Evolutionary conservation across 495 filamentous ascomycete species (phyloP).

Genomic region (Penicillium angulare): DNA sequence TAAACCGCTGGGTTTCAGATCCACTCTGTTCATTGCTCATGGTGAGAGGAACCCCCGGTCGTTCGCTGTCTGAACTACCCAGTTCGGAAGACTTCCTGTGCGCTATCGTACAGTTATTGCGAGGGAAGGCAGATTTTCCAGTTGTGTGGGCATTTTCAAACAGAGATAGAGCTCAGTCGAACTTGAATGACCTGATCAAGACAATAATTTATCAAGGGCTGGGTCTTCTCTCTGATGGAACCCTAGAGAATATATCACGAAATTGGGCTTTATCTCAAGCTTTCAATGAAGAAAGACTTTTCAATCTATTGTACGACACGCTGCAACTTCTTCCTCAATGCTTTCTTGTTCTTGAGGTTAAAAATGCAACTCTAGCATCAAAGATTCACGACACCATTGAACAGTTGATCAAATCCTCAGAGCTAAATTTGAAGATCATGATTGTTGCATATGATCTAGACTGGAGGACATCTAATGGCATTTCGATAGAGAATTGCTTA

Average conservation of each 20-base stretch:
- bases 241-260: background rate
- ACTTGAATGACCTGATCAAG: too few relatives aligned
- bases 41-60: background rate
- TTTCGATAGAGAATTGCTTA: background rate
- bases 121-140: background rate
- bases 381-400: background rate
- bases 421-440: background rate
- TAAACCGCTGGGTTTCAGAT: background rate
- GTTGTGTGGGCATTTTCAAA: background rate
- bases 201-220: too few relatives aligned
- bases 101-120: background rate
- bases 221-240: too few relatives aligned
- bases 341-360: constrained; percentile 1
- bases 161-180: too few relatives aligned
- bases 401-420: background rate
- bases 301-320: background rate
- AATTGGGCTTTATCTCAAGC: background rate
- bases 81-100: background rate
- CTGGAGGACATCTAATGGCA: background rate
- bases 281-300: background rate
- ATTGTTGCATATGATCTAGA: background rate
- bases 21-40: background rate
- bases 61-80: background rate
- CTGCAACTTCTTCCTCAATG: background rate
- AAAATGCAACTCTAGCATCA: background rate